Conservation (phyloP, 2,329 filamentous ascomycete species). For the Periconia macrospinosa region DNA sequence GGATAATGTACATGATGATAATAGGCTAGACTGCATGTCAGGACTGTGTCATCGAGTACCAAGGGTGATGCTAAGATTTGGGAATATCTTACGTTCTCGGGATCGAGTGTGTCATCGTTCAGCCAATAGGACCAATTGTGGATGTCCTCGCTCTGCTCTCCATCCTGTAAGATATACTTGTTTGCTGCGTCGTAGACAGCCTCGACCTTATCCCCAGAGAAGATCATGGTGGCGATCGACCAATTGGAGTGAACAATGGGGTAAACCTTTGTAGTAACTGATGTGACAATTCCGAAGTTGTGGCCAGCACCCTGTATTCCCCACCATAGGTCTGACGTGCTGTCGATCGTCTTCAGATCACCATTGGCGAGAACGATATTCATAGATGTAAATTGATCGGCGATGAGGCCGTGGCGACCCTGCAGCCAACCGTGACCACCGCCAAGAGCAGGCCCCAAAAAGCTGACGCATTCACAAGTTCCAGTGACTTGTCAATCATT, state of each 20-base stretch:
- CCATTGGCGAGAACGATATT: constrained; percentile 58
- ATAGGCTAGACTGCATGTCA: constrained; percentile 10
- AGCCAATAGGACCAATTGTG: constrained; percentile 29
- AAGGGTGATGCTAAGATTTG: not conserved
- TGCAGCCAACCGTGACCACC: constrained; percentile 61
- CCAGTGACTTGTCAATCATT: constrained; percentile 24
- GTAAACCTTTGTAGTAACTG: constrained; percentile 48
- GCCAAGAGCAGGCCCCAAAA: constrained; percentile 56
- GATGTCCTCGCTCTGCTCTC: constrained; percentile 46
- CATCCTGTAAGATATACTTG: constrained; percentile 47
- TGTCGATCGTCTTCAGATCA: constrained; percentile 41
- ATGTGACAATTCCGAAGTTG: constrained; percentile 61
- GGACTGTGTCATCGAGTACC: not conserved
- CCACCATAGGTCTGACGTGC: constrained; percentile 58
- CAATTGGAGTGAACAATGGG: constrained; percentile 20
- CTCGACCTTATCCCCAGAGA: constrained; percentile 52
- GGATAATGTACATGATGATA: constrained; percentile 26
- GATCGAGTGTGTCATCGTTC: constrained; percentile 18
- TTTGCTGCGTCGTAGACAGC: constrained; percentile 53
- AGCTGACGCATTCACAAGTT: constrained; percentile 54
- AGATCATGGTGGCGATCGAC: constrained; percentile 24
- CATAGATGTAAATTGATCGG: constrained; percentile 58
- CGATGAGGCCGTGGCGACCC: constrained; percentile 56
- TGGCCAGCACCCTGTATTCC: constrained; percentile 60
- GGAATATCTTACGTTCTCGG: constrained; percentile 11